Evolutionary conservation across 2,329 filamentous ascomycete species (phyloP), one percentile per base, ranked within the genome.

Genomic region (Pseudocercospora macadamiae): DNA sequence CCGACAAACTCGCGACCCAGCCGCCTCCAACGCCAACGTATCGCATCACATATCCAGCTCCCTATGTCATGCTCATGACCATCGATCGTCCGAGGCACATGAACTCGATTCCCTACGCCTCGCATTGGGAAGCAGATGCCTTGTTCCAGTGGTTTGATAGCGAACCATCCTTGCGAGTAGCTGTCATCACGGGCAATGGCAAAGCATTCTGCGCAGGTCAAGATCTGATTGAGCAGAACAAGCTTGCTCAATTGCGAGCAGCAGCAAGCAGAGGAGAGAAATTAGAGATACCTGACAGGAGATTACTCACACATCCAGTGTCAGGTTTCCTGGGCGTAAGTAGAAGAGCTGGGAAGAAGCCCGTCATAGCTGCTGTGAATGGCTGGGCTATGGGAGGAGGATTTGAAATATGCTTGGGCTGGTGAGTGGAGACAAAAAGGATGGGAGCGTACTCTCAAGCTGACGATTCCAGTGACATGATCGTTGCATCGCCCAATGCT

Each of bases 281-380:
- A 45, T 59, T 54, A 1, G 59, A 62, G 18, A 21, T 68, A n/a
- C 65, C 65, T 1, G 66, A 69, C 51, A 25, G 64, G 19, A 60
- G 64, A 25, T 23, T 64, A 34, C 59, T 68, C 25, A 58, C 49
- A 23, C 66, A 70, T 57, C 68, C 68, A 6, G 49, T 62, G 2
- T 73, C 73, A 1, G 85, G 84, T 0, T 84, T 86, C 66, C 80
- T 76, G 34, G 85, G 83, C 0, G 68, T 88, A 12, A 83, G 81
- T 37, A 75, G 81, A 37, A 76, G 86, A 10, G 71, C 72, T 10
- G 85, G 86, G 0, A 86, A 84, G 75, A 86, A 86, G 71, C 83
- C 83, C 1, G 77, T 86, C 45, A 83, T 86, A 68, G 83, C 82
- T 7, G 83, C 83, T 2, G 82, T 85, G 2, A 86, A 86, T 70